Percentiles rank a stretch among this genome's conserved stretches.
Conservation (phyloP, 1,284 basidiomycete genomes). For the Sanghuangporus sanghuang region DNA sequence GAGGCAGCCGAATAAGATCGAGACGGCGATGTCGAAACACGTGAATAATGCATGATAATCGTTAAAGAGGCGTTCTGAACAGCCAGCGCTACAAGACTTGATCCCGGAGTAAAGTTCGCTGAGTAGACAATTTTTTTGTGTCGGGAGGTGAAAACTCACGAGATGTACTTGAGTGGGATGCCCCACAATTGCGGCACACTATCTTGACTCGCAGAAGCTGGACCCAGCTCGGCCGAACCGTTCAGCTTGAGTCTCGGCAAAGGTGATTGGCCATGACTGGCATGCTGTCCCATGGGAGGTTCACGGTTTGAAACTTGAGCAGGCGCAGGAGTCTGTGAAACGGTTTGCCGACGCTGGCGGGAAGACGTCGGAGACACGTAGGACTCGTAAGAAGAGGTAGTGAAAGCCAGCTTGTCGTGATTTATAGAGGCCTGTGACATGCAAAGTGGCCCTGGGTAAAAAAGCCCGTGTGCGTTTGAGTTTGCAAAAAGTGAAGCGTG, state of each 20-base stretch:
- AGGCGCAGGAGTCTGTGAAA: not conserved
- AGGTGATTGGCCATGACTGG: not conserved
- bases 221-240: constrained; percentile 5
- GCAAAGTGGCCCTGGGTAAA: not conserved
- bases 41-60: constrained; percentile 95
- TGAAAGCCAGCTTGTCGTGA: constrained; percentile 9
- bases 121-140: constrained; percentile 7
- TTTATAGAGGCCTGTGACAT: constrained; percentile 1
- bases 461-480: not conserved
- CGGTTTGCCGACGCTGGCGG: constrained; percentile 17
- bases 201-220: constrained; percentile 9
- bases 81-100: constrained; percentile 85
- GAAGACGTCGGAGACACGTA: constrained; percentile 13
- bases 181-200: constrained; percentile 37
- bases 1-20: constrained; percentile 87
- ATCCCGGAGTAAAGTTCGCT: not conserved
- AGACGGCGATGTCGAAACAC: constrained; percentile 73
- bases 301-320: not conserved
- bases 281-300: constrained; percentile 2
- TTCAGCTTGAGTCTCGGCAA: constrained; percentile 13
- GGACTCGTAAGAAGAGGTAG: constrained; percentile 13
- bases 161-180: constrained; percentile 57
- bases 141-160: constrained; percentile 36
- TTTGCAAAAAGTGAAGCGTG: not conserved
- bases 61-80: constrained; percentile 95